A percentile compares a stretch with the other conserved stretches of the same genome.
Conservation (phyloP, 306 rosid genomes). For the Mimosa bimucronata region DNA sequence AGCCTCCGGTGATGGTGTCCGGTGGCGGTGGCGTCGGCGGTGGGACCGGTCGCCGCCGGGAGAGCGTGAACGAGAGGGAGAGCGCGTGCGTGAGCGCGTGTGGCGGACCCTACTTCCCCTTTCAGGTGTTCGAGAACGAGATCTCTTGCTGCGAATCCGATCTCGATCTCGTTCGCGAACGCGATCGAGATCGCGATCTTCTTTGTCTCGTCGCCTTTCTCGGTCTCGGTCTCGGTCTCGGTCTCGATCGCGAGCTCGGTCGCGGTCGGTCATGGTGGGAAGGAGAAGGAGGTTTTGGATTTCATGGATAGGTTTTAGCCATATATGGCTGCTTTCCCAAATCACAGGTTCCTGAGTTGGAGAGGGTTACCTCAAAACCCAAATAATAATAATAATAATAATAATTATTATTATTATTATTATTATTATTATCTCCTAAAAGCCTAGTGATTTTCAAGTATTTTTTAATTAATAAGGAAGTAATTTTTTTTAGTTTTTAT, state of each 20-base stretch:
- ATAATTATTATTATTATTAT: no score
- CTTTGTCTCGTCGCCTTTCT: constrained; percentile 52
- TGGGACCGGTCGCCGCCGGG: constrained; percentile 66
- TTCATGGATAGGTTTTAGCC: constrained; percentile 9
- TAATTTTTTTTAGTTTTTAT: no score
- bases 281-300: background rate
- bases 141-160: constrained; percentile 66
- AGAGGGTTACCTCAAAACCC: background rate
- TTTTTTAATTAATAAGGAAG: no score
- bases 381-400: no score
- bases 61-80: constrained; percentile 57
- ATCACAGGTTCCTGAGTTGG: background rate
- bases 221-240: constrained; percentile 61
- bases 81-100: constrained; percentile 73
- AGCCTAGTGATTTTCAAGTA: background rate
- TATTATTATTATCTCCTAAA: background rate
- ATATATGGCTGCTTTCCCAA: background rate
- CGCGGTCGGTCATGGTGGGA: constrained; percentile 54
- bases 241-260: constrained; percentile 43
- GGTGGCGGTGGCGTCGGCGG: constrained; percentile 62
- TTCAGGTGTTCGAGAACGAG: constrained; percentile 78
- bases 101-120: constrained; percentile 71
- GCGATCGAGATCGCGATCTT: constrained; percentile 47
- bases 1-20: constrained; percentile 77
- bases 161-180: constrained; percentile 68